Base-by-base conservation (phyloP, 2,329 filamentous ascomycete genomes). In the Aspergillus hiratsukae region DNA sequence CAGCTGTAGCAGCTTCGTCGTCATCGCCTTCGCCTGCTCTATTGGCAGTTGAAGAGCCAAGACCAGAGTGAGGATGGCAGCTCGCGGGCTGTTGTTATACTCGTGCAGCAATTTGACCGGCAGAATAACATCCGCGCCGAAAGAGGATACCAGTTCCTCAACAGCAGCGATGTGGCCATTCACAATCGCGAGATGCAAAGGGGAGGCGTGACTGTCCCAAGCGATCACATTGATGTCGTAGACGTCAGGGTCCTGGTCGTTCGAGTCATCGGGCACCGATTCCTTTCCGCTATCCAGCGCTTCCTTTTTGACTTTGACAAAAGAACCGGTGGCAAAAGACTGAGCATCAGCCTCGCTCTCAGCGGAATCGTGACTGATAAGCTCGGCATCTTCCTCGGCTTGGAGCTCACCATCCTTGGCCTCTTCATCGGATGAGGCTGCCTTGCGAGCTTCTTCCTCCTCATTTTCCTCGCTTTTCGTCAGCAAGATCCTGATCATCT, bases 161-260 rank as follows among this genome's bases (percentile, higher is more conserved):
- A 93, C 88, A 10, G 86, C 82, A 3, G 87, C 81, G 27, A 82
- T 76, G 61, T 93, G 86, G 0, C 89, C 90, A 58, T 84, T 83
- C 1, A 89, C 70, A 58, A 95, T 91, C 7, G 91, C 91, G 28
- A 91, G 80, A 69, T 96, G 91, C 4, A 95, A 78, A 1, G 91
- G 85, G 11, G 87, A 88, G 56, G 85, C 83, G 4, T 86, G 84
- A 4, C 80, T 82, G 64, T 95, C 90, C 91, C 91, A 96, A 1
- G 89, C 84, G n/a, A 89, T 69, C 1, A 88, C 82, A 61, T 95
- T 87, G 58, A 92, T 81, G 62, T 94, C 85, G 69, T 89, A 93
- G 52, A 92, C 82, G 71, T 96, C 90, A 0, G 90, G 89, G 21
- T 89, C 87, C 9, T 87, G 80, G 1, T 84, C 80, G 23, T 82